Evolutionary conservation across 164 flowering plant species (phyloP), one percentile per base, ranked within the genome.

Genomic region (Cinnamomum micranthum): DNA sequence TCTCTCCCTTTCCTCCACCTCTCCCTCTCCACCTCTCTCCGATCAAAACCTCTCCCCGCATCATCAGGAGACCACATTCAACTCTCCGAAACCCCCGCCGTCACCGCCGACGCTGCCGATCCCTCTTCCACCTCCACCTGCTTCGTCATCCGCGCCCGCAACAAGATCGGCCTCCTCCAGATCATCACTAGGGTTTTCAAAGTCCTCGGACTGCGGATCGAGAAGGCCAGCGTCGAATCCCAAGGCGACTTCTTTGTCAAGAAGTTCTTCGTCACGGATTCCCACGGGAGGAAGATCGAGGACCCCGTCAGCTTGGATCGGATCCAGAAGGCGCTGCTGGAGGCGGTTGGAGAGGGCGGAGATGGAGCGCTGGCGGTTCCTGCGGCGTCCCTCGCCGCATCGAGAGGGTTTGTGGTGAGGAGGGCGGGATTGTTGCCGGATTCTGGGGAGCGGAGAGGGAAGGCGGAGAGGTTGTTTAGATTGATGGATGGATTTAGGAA

Each of bases 401-500:
- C 82, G 20, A 79, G 83, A 71, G 85, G 85, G 41, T 65, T 83
- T 50, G 84, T 82, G 68, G 80, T 81, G 75, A 77, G 83, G 81
- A 86, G 77, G 63, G 67, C 81, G 17, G 86, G 85, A 7, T 75
- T 82, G 33, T 73, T 68, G 76, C 27, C 66, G 65, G 75, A 55
- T 33, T 68, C 68, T 6, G 86, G 77, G 31, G 81, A 74, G 50
- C n/a, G 33, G 71, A 78, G 71, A 41, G 82, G 78, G 19, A 81
- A 81, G 75, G 88, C 86, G 24, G 91, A 87, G 81, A 80, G 83
- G 79, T 77, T 88, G 85, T 85, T 88, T 65, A 76, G 73, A 19
- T 75, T 88, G 77, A 87, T 88, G 91, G 89, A 87, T 79, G 84
- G 80, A 28, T 87, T 82, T 73, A 66, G 83, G 78, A 83, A 74